phyloP scores from a whole-genome alignment of 2,329 filamentous ascomycete species.

The Sporothrix luriei region DNA sequence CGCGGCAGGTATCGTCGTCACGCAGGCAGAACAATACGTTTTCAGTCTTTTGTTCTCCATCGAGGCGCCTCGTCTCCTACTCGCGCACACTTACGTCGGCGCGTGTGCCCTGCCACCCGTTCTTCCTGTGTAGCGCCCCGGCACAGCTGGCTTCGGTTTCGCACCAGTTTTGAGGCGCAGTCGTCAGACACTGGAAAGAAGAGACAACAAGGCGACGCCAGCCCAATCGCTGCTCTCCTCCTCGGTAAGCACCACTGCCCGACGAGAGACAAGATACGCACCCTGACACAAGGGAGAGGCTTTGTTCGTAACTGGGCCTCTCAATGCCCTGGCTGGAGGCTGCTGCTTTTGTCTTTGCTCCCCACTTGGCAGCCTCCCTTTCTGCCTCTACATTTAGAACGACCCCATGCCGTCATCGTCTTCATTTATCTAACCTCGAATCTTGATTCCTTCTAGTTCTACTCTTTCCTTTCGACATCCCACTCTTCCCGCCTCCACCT shows the following conservation, averaged over 20 bases:
- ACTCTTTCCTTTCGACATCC: not conserved
- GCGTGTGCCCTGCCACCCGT: not conserved
- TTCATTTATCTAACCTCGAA: no score
- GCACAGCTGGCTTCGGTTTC: not conserved
- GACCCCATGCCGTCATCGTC: not conserved
- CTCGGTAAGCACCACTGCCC: constrained; percentile 15
- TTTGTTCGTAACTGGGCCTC: not conserved
- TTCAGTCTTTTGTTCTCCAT: no score
- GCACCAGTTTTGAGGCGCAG: constrained; percentile 9
- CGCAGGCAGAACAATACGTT: no score
- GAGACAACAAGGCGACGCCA: not conserved
- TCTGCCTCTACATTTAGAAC: not conserved
- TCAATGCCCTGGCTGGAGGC: not conserved
- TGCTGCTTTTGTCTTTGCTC: not conserved
- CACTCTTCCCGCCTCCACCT: not conserved
- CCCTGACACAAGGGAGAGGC: not conserved
- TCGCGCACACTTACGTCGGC: not conserved
- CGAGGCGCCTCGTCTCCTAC: no score
- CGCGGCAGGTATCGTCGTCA: no score
- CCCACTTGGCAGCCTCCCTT: not conserved
- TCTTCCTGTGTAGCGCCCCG: not conserved
- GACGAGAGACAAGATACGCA: not conserved
- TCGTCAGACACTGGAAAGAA: not conserved
- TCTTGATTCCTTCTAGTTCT: not conserved
- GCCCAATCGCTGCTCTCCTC: not conserved